Evolutionary conservation across 2,329 filamentous ascomycete species (phyloP), one percentile per base, ranked within the genome.

Genomic region (Rugonectria rugulosa): DNA sequence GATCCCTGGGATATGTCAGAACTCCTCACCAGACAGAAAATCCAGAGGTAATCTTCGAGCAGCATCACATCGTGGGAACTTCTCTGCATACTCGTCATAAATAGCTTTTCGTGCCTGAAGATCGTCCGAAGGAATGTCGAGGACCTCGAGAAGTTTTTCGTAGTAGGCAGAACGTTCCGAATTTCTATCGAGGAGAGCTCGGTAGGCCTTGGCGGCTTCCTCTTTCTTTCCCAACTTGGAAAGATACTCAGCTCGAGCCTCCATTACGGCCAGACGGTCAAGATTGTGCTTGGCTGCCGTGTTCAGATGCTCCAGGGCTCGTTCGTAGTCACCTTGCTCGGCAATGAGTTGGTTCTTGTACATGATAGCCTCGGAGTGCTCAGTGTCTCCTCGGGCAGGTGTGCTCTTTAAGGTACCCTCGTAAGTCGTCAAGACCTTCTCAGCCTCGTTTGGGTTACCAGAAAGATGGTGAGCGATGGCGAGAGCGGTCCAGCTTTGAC

Each of bases 401-500:
- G 88, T 84, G 11, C 84, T 83, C 77, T 97, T 97, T 61, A 99
- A 75, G 1, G 94, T 98, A 60, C 95, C 92, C 75, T 99, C 95
- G 73, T 94, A 99, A 14, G 90, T 96, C 41, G 87, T 91, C 66
- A 99, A 78, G 34, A 97, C 90, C 68, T 92, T 92, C 77, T 99
- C 95, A 24, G 95, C 96, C 68, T 95, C 90, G 38, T 82, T 77
- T 58, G 95, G 80, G 70, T 96, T 90, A 2, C 94, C 95, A n/a
- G 88, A 84, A 47, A 99, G 81, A 69, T 99, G 95, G 72, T 97
- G 87, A 29, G 94, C 95, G 53, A 98, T 90, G 34, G 95, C 95
- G 57, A 99, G 79, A n/a, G 92, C 95, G 5, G 95, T 98, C 96
- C 96, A 99, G 76, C 94, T 97, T 77, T 96, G 91, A 64, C 96